Conservation (phyloP, 371 early-diverging fungal species). For the Apophysomyces sp. region DNA sequence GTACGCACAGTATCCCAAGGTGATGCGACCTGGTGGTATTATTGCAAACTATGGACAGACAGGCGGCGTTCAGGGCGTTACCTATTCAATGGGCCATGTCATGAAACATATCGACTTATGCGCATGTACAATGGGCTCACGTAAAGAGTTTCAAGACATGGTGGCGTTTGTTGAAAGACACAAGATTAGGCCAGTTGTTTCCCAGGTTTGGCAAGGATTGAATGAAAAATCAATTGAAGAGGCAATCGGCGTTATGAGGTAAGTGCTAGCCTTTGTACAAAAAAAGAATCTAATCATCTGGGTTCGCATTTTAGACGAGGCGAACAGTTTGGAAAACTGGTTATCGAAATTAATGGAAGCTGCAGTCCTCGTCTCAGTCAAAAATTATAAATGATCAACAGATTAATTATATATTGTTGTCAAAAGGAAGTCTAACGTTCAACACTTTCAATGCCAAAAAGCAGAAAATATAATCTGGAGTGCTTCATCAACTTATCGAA, state of each 20-base stretch:
- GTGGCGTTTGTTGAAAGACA: constrained; percentile 57
- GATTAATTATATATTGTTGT: too few species aligned
- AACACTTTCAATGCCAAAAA: too few species aligned
- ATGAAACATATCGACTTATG: constrained; percentile 60
- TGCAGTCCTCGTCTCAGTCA: neutral
- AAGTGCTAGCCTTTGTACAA: neutral
- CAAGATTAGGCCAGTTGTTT: constrained; percentile 63
- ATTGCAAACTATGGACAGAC: constrained; percentile 65
- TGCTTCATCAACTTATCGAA: neutral
- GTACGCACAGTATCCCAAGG: constrained; percentile 30
- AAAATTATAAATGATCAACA: too few species aligned
- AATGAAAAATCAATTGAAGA: constrained; percentile 40
- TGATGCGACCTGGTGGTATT: constrained; percentile 57
- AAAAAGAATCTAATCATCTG: neutral
- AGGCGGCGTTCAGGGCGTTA: constrained; percentile 40
- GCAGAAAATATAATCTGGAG: neutral
- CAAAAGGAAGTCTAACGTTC: too few species aligned
- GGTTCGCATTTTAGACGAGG: neutral
- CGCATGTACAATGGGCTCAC: constrained; percentile 71
- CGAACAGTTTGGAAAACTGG: constrained; percentile 6
- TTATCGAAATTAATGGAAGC: constrained; percentile 2
- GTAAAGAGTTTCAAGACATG: constrained; percentile 62
- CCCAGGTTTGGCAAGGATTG: constrained; percentile 59
- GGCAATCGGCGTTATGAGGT: constrained; percentile 61
- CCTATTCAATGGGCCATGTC: constrained; percentile 49